Conservation (phyloP, 305 asterid species). For the Coffea humblotiana region DNA sequence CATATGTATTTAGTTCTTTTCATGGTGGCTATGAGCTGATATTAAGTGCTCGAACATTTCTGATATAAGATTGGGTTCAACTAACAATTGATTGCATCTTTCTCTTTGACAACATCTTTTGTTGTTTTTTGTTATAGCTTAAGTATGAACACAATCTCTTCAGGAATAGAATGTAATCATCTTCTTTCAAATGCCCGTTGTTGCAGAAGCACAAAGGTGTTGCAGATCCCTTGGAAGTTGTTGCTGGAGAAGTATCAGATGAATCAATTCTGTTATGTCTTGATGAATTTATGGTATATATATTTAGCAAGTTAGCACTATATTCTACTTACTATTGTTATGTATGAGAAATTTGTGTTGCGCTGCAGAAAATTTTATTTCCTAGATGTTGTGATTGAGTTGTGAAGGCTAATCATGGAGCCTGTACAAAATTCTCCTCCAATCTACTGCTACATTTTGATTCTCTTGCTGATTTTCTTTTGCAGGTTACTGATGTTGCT, state of each 20-base stretch:
- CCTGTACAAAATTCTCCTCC: not conserved
- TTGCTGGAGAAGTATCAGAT: conserved; percentile 91
- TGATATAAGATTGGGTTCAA: not conserved
- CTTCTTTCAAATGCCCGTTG: conserved; percentile 9
- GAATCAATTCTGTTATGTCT: conserved; percentile 90
- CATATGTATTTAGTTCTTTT: not conserved
- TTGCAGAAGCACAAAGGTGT: conserved; percentile 91
- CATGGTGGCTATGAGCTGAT: not conserved
- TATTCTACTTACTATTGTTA: not conserved
- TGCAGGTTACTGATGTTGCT: conserved; percentile 93
- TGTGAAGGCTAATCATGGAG: not conserved
- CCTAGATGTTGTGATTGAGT: not conserved
- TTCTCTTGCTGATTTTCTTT: conserved; percentile 17
- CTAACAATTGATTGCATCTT: not conserved
- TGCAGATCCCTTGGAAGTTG: conserved; percentile 93
- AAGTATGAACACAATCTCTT: too few species aligned
- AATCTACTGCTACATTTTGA: not conserved
- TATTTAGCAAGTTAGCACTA: not conserved
- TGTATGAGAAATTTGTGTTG: not conserved
- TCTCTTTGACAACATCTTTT: not conserved
- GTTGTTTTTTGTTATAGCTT: too few species aligned
- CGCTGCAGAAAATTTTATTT: not conserved
- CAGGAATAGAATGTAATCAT: not conserved
- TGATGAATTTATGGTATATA: conserved; percentile 93
- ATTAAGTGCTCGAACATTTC: too few species aligned